Base-by-base conservation (phyloP, 139 green algal species). In the Spirogloea muscicola region DNA sequence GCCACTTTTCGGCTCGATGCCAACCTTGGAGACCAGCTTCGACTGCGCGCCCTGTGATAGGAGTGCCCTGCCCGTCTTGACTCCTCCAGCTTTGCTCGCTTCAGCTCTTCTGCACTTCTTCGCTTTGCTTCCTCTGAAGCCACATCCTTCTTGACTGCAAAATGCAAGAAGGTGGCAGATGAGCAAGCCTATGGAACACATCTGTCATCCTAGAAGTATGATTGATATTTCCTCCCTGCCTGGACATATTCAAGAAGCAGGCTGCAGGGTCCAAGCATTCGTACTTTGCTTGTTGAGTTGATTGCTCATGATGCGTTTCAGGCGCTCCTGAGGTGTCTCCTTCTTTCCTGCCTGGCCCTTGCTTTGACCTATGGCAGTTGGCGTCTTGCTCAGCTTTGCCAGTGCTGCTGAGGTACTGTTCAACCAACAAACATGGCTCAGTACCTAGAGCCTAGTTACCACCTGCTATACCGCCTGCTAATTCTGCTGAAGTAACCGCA, bases 251-350 rank as follows among this genome's bases (percentile, higher is more conserved):
- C 29, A 67, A 70, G 7, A 67, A 74, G 64, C n/a, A 74, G 21
- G 48, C 5, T 37, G 69, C 13, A 27, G 21, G 69, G 10, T n/a
- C 13, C 27, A 74, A 74, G 5, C 27, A 74, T 71, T 65, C 71
- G n/a, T 61, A 79, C 71, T 79, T 33, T 79, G 71, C 44, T 79
- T 79, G 31, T 36, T 79, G 33, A 79, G 34, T 63, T 79, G 71
- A 9, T 78, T 78, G 2, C 66, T 79, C 71, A 79, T 79, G 16
- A 79, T 79, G 16, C 71, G 60, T 25, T 79, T 79, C 33, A 79
- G 43, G 43, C 71, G 43, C 37, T 79, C 71, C 49, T 79, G 71
- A 4, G 71, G 71, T 16, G 71, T 79, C 71, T 79, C 71, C 39
- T 73, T 74, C 71, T 69, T 79, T 39, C 63, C 63, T 70, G 43